Evolutionary conservation across 768 basidiomycete genomes (phyloP).

Genomic region (Cyclocybe cylindracea): DNA sequence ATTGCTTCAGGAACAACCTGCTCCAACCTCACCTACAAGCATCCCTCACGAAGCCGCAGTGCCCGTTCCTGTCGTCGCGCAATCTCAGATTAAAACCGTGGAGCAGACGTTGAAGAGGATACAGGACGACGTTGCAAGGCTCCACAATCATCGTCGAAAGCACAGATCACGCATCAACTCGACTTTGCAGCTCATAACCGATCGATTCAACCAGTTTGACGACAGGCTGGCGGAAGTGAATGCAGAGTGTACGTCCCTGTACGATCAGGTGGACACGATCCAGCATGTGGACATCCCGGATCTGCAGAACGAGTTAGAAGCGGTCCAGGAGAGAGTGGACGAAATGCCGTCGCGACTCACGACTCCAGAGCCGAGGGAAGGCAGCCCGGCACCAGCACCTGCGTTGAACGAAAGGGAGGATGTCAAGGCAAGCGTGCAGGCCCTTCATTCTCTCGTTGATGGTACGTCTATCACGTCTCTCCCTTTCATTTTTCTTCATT

Average conservation of each 20-base stretch:
- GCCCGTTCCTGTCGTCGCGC: too few species aligned
- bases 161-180: slow-evolving; percentile 43
- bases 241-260: slow-evolving; percentile 33
- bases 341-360: not conserved
- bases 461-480: slow-evolving; percentile 32
- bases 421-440: slow-evolving; percentile 31
- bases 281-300: slow-evolving; percentile 26
- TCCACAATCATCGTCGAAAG: slow-evolving; percentile 39
- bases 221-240: slow-evolving; percentile 39
- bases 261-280: slow-evolving; percentile 36
- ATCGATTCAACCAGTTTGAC: slow-evolving; percentile 40
- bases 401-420: slow-evolving; percentile 21
- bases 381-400: not conserved
- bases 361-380: slow-evolving; percentile 1
- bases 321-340: slow-evolving; percentile 28
- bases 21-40: too few species aligned
- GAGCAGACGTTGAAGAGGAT: too few species aligned
- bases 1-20: too few species aligned
- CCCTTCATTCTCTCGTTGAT: slow-evolving; percentile 38
- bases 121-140: slow-evolving; percentile 14
- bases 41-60: too few species aligned
- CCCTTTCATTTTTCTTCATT: not conserved
- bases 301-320: slow-evolving; percentile 22
- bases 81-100: too few species aligned
- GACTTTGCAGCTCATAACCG: slow-evolving; percentile 38